These are phyloP conservation scores for Candida pseudoglaebosa DNA, from an alignment of 805 yeast genomes.

Conservation along the genomic window DNA sequence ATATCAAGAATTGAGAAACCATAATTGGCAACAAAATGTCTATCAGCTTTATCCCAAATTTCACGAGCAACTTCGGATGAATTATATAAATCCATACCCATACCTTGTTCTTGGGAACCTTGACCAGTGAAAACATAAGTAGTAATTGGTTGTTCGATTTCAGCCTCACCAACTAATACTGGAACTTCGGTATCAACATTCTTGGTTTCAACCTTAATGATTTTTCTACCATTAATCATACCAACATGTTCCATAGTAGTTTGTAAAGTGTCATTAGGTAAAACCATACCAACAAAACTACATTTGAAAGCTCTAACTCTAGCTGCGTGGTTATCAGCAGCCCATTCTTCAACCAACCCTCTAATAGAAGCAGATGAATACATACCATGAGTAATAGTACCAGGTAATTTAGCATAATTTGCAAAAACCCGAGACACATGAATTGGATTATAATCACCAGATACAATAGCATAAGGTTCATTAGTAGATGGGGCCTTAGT, in stretches of 20 bases:
- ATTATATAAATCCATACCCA: slow-evolving; percentile 99
- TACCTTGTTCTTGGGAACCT: slow-evolving; percentile 99
- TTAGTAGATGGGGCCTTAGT: slow-evolving; percentile 91
- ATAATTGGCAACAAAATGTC: slow-evolving; percentile 85
- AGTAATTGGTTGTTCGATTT: slow-evolving; percentile 96
- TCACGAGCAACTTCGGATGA: slow-evolving; percentile 86
- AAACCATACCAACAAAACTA: slow-evolving; percentile 91
- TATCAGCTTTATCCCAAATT: slow-evolving; percentile 98
- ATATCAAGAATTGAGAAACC: slow-evolving; percentile 97
- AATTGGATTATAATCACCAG: slow-evolving; percentile 98
- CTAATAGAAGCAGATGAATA: slow-evolving; percentile 94
- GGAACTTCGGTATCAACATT: slow-evolving; percentile 73
- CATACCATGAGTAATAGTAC: slow-evolving; percentile 99
- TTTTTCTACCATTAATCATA: slow-evolving; percentile 99
- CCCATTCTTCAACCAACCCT: slow-evolving; percentile 95
- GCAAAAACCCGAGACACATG: slow-evolving; percentile 96
- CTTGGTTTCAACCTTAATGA: slow-evolving; percentile 84
- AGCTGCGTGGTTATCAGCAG: slow-evolving; percentile 93
- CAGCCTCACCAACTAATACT: slow-evolving; percentile 94
- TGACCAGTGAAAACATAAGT: slow-evolving; percentile 98
- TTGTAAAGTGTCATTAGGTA: slow-evolving; percentile 87
- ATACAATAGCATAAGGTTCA: slow-evolving; percentile 94
- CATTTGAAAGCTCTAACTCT: slow-evolving; percentile 95
- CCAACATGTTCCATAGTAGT: slow-evolving; percentile 93
- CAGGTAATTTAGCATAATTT: slow-evolving; percentile 87